phyloP scores from a whole-genome alignment of 2,329 filamentous ascomycete species.

The Exophiala spinifera region DNA sequence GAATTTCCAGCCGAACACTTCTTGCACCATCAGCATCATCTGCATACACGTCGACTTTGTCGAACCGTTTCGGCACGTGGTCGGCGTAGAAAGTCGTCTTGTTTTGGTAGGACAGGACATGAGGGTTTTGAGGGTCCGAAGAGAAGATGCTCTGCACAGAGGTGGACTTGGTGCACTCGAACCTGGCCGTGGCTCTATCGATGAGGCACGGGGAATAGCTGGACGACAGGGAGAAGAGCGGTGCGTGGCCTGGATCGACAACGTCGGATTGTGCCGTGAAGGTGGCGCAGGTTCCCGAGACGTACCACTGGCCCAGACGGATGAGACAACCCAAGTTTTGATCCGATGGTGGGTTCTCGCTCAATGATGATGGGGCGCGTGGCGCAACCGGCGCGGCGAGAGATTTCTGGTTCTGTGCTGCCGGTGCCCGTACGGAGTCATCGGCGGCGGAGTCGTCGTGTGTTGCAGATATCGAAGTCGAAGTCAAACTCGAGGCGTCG shows the following conservation, averaged over 20 bases:
- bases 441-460: neutral
- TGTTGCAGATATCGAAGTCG: neutral
- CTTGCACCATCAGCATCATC: slow-evolving; percentile 22
- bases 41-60: slow-evolving; percentile 26
- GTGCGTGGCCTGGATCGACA: slow-evolving; percentile 34
- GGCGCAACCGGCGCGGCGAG: too few relatives aligned
- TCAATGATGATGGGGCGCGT: too few relatives aligned
- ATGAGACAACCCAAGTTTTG: slow-evolving; percentile 65
- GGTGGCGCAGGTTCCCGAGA: slow-evolving; percentile 64
- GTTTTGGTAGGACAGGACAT: slow-evolving; percentile 17
- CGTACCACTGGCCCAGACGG: slow-evolving; percentile 64
- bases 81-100: slow-evolving; percentile 23
- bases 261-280: slow-evolving; percentile 52
- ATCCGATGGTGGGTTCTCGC: too few relatives aligned
- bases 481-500: neutral
- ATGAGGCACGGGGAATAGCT: slow-evolving; percentile 61
- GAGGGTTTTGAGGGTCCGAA: neutral
- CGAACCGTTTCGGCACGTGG: slow-evolving; percentile 17
- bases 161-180: slow-evolving; percentile 55
- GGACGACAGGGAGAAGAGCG: slow-evolving; percentile 54
- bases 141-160: slow-evolving; percentile 36
- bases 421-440: too few relatives aligned
- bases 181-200: slow-evolving; percentile 39
- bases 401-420: too few relatives aligned
- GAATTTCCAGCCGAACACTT: slow-evolving; percentile 24